Percentiles rank a stretch among this genome's conserved stretches.
Conservation (phyloP, 768 basidiomycete species). For the Hemileccinum impolitum region DNA sequence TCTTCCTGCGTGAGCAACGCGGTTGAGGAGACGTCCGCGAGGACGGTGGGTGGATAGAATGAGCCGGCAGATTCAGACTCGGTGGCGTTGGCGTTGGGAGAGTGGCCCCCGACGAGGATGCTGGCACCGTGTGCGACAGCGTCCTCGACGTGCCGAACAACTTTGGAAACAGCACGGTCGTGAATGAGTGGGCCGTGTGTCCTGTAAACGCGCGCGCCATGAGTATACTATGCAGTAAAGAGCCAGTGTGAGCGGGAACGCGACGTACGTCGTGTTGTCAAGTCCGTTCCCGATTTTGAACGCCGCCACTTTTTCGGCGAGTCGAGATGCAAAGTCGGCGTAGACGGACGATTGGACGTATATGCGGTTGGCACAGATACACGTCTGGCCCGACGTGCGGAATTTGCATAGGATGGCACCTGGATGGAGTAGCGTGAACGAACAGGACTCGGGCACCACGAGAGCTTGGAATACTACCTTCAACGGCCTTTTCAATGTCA, state of each 20-base stretch:
- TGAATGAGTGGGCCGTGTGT: slow-evolving; percentile 98
- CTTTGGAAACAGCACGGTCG: slow-evolving; percentile 79
- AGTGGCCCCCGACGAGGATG: slow-evolving; percentile 85
- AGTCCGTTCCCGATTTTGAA: slow-evolving; percentile 91
- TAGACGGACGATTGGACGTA: slow-evolving; percentile 91
- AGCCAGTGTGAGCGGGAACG: background rate
- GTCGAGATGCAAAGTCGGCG: slow-evolving; percentile 85
- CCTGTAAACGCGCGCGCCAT: slow-evolving; percentile 33
- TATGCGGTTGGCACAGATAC: slow-evolving; percentile 86
- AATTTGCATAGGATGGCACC: slow-evolving; percentile 79
- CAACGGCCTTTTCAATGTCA: slow-evolving; percentile 87
- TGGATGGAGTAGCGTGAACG: slow-evolving; percentile 23
- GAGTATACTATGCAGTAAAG: background rate
- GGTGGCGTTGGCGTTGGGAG: slow-evolving; percentile 49
- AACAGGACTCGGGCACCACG: background rate
- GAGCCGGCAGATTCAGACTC: slow-evolving; percentile 32
- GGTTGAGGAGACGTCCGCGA: slow-evolving; percentile 72
- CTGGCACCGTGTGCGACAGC: slow-evolving; percentile 84
- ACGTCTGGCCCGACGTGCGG: slow-evolving; percentile 79
- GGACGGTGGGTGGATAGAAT: slow-evolving; percentile 87
- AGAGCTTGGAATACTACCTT: slow-evolving; percentile 42
- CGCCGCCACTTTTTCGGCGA: slow-evolving; percentile 76
- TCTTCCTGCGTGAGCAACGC: slow-evolving; percentile 77
- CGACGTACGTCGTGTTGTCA: slow-evolving; percentile 65
- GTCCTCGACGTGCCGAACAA: slow-evolving; percentile 81